Evolutionary conservation across 352 stramenopile genomes (phyloP).

Genomic region (Globisporangium solare): DNA sequence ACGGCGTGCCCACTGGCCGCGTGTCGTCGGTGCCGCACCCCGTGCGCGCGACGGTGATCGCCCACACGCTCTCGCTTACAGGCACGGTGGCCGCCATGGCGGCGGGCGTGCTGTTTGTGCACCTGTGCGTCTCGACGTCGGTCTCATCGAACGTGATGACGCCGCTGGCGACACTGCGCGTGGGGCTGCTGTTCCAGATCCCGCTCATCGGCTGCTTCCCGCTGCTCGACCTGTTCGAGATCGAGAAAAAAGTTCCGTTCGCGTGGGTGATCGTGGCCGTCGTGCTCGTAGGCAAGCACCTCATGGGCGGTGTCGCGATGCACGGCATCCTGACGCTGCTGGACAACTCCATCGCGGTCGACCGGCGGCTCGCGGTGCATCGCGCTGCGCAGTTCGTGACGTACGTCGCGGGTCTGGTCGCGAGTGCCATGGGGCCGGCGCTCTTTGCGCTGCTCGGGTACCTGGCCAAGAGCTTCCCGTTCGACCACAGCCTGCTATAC

Average conservation of each 20-base stretch:
- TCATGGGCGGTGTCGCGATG: conserved; percentile 50
- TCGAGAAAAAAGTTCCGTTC: conserved; percentile 59
- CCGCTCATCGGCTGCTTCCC: conserved; percentile 64
- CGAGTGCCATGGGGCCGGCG: conserved; percentile 37
- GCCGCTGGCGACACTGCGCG: conserved; percentile 63
- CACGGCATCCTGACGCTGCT: conserved; percentile 64
- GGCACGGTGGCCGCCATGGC: conserved; percentile 50
- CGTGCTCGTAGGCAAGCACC: conserved; percentile 60
- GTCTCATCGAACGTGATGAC: conserved; percentile 72
- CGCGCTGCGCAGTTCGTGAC: conserved; percentile 53
- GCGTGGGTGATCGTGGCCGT: conserved; percentile 52
- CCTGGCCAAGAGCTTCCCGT: conserved; percentile 70
- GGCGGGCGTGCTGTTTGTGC: conserved; percentile 41
- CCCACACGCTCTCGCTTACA: conserved; percentile 53
- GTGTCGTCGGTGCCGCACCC: conserved; percentile 19
- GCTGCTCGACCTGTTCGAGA: conserved; percentile 65
- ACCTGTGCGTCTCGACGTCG: conserved; percentile 41
- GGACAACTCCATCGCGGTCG: conserved; percentile 77
- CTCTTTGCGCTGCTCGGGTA: conserved; percentile 75
- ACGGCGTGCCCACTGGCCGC: conserved; percentile 8
- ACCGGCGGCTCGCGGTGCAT: conserved; percentile 66
- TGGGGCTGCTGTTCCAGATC: conserved; percentile 76
- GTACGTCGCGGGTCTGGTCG: conserved; percentile 55
- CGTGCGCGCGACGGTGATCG: conserved; percentile 35
- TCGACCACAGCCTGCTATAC: conserved; percentile 77